Conservation (phyloP, 108 stramenopile genomes). For the Skeletonema tropicum region DNA sequence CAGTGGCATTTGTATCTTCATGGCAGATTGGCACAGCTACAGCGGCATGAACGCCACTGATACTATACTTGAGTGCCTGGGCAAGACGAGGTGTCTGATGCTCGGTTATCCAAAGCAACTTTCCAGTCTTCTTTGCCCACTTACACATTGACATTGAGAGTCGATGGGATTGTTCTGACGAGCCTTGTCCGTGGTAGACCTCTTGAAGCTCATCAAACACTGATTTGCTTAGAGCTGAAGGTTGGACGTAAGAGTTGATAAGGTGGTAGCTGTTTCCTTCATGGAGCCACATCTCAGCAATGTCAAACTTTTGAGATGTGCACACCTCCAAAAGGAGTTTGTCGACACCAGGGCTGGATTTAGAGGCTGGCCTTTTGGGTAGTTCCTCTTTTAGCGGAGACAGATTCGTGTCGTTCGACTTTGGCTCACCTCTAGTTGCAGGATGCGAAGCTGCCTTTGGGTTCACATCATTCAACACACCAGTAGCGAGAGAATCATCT, state of each 20-base stretch:
- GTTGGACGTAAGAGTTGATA: not conserved
- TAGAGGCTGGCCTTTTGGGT: not conserved
- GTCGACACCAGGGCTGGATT: not conserved
- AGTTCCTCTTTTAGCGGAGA: not conserved
- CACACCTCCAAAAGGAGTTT: not conserved
- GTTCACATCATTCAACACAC: not conserved
- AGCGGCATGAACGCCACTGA: not conserved
- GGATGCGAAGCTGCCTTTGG: not conserved
- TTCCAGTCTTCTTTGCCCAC: constrained; percentile 1
- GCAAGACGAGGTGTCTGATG: not conserved
- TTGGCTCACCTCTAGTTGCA: not conserved
- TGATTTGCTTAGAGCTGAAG: not conserved
- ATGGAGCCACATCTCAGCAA: constrained; percentile 2
- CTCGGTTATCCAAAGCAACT: not conserved
- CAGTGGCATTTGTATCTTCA: not conserved
- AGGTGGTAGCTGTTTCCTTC: not conserved
- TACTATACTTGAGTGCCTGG: not conserved
- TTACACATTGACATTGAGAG: not conserved
- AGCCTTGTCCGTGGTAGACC: not conserved
- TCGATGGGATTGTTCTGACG: not conserved
- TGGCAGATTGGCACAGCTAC: not conserved
- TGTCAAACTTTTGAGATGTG: constrained; percentile 4
- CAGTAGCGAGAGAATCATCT: not conserved
- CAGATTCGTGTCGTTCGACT: not conserved
- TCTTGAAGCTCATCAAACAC: not conserved